Evolutionary conservation across 495 filamentous ascomycete species (phyloP).

Genomic region (Xylona heveae): DNA sequence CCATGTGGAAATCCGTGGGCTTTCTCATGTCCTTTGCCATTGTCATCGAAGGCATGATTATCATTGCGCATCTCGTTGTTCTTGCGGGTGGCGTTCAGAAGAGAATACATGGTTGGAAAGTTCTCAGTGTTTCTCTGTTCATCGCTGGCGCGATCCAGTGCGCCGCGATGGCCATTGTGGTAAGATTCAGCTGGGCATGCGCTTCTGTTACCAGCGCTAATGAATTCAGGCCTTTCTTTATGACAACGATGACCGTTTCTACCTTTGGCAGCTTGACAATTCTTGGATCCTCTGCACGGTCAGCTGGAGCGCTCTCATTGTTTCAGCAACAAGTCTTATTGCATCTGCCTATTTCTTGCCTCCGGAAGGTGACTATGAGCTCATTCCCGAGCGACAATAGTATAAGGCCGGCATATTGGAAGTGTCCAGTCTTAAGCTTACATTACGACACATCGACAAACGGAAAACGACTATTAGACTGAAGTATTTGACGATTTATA

Average conservation of each 20-base stretch:
- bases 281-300: slow-evolving; percentile 59
- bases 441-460: too few species aligned
- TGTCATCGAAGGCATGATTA: slow-evolving; percentile 49
- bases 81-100: slow-evolving; percentile 56
- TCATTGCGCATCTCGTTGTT: slow-evolving; percentile 55
- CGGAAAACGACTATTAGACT: too few species aligned
- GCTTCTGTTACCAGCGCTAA: background rate
- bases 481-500: too few species aligned
- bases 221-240: slow-evolving; percentile 49
- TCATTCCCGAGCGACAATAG: too few species aligned
- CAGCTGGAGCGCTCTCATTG: slow-evolving; percentile 42
- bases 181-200: slow-evolving; percentile 21
- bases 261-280: slow-evolving; percentile 58
- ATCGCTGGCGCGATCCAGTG: slow-evolving; percentile 40
- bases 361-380: slow-evolving; percentile 69
- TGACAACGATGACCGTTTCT: slow-evolving; percentile 71
- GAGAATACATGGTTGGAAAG: slow-evolving; percentile 56
- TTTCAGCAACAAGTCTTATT: slow-evolving; percentile 38
- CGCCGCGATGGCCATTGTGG: slow-evolving; percentile 55
- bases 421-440: too few species aligned
- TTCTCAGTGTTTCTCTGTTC: slow-evolving; percentile 40
- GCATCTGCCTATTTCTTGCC: slow-evolving; percentile 46
- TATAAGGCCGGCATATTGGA: too few species aligned
- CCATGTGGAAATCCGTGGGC: slow-evolving; percentile 71
- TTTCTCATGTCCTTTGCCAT: slow-evolving; percentile 71